Percentiles rank a stretch among this genome's conserved stretches.
These are phyloP conservation scores for Hyparrhenia diplandra DNA, from an alignment of 176 grass and related monocot species.

Conservation along the genomic window DNA sequence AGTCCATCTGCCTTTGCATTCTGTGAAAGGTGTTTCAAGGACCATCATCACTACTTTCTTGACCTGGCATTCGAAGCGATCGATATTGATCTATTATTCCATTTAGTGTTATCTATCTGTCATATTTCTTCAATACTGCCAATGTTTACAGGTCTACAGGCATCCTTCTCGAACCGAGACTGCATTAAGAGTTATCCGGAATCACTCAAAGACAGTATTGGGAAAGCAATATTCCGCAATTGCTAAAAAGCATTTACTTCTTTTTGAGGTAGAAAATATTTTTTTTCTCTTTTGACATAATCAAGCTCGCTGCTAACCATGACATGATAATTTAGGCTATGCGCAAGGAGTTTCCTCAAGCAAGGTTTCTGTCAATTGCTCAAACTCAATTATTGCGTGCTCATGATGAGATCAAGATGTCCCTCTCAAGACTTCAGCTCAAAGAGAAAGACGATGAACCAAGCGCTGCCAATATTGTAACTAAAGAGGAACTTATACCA, in stretches of 20 bases:
- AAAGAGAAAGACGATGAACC: constrained; percentile 69
- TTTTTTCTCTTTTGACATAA: constrained; percentile 17
- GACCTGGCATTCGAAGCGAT: background rate
- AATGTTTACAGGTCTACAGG: constrained; percentile 58
- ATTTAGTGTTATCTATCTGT: background rate
- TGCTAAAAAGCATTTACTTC: constrained; percentile 73
- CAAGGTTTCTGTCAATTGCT: constrained; percentile 74
- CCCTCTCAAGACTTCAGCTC: constrained; percentile 66
- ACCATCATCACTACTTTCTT: background rate
- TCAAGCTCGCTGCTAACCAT: constrained; percentile 18
- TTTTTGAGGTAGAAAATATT: constrained; percentile 77
- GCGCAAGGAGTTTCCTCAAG: constrained; percentile 92
- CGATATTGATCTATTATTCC: background rate
- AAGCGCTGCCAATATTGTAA: constrained; percentile 67
- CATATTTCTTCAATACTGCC: constrained; percentile 5
- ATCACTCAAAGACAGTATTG: constrained; percentile 65
- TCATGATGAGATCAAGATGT: constrained; percentile 96
- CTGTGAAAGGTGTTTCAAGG: background rate
- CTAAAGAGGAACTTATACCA: constrained; percentile 71
- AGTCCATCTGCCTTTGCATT: background rate
- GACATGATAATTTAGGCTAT: constrained; percentile 56
- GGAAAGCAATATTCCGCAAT: constrained; percentile 46
- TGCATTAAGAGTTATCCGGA: constrained; percentile 63
- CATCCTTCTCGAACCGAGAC: constrained; percentile 82
- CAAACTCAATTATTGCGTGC: constrained; percentile 79